Conservation (phyloP, 345 rosid species). For the Zanthoxylum bungeanum region DNA sequence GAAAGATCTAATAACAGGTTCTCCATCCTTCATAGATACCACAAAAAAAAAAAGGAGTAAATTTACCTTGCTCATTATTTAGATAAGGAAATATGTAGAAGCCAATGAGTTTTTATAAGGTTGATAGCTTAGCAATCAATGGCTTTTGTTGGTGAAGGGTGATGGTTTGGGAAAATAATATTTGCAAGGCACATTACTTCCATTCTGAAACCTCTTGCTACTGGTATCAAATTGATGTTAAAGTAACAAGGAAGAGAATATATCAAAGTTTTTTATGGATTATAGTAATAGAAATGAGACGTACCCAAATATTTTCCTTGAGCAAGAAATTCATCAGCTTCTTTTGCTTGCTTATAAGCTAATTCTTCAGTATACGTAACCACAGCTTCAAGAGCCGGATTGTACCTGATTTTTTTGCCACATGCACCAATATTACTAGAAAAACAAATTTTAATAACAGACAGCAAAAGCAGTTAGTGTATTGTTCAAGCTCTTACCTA, state of each 20-base stretch:
- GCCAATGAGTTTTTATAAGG: neutral
- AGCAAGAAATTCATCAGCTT: conserved; percentile 75
- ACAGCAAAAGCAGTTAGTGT: neutral
- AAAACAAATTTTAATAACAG: neutral
- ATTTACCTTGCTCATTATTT: neutral
- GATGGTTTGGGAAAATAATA: neutral
- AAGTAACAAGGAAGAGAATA: neutral
- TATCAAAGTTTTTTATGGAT: neutral
- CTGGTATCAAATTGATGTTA: neutral
- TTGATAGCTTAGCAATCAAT: neutral
- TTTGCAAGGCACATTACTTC: neutral
- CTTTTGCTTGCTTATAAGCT: conserved; percentile 79
- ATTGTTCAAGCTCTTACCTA: conserved; percentile 35
- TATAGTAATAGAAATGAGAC: neutral
- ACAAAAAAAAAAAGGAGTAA: neutral
- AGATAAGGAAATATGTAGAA: neutral
- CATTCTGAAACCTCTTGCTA: neutral
- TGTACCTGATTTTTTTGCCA: conserved; percentile 43
- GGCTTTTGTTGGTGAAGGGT: neutral
- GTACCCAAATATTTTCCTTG: conserved; percentile 78
- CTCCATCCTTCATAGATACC: neutral
- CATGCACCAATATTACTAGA: conserved; percentile 12
- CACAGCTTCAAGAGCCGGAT: conserved; percentile 70
- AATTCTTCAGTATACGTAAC: conserved; percentile 73
- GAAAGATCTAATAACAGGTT: neutral